A percentile compares a stretch with the other conserved stretches of the same genome.
Conservation (phyloP, 2,329 filamentous ascomycete species). For the Claviceps quebecensis region DNA sequence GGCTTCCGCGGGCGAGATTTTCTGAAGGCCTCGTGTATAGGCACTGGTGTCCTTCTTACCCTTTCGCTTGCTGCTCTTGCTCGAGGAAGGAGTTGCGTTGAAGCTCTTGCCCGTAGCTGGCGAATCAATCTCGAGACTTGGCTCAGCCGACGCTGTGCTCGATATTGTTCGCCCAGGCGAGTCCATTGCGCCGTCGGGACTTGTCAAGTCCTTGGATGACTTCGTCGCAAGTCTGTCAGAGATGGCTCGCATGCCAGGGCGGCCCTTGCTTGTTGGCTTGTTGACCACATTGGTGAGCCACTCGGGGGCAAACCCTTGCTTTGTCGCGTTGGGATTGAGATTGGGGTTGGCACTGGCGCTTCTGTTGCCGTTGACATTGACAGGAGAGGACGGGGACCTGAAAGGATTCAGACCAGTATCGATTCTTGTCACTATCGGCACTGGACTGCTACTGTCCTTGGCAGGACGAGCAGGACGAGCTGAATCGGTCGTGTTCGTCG, state of each 20-base stretch:
- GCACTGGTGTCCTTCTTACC: slow-evolving; percentile 92
- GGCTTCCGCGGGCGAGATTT: slow-evolving; percentile 68
- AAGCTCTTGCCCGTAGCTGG: slow-evolving; percentile 48
- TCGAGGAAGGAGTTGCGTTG: slow-evolving; percentile 32
- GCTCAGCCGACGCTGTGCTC: slow-evolving; percentile 48
- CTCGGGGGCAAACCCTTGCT: slow-evolving; percentile 33
- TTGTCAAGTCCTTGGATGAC: slow-evolving; percentile 36
- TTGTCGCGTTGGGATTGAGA: slow-evolving; percentile 18
- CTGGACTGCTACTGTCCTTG: slow-evolving; percentile 30
- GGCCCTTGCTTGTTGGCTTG: slow-evolving; percentile 35
- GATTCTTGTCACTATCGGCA: slow-evolving; percentile 47
- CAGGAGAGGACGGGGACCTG: slow-evolving; percentile 27
- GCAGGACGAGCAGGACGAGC: slow-evolving; percentile 34
- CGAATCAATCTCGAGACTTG: slow-evolving; percentile 68
- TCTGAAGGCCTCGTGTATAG: slow-evolving; percentile 73
- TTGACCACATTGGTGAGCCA: slow-evolving; percentile 39
- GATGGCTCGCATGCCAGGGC: slow-evolving; percentile 65
- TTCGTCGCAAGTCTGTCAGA: slow-evolving; percentile 59
- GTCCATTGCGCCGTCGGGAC: slow-evolving; percentile 38
- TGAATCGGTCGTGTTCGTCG: slow-evolving; percentile 43
- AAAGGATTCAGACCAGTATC: slow-evolving; percentile 29
- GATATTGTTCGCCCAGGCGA: slow-evolving; percentile 69
- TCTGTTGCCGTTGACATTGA: slow-evolving; percentile 18
- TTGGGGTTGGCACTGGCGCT: slow-evolving; percentile 9
- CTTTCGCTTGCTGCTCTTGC: slow-evolving; percentile 47